Conservation (phyloP, 148 eudicot species). For the Selenicereus undatus region DNA sequence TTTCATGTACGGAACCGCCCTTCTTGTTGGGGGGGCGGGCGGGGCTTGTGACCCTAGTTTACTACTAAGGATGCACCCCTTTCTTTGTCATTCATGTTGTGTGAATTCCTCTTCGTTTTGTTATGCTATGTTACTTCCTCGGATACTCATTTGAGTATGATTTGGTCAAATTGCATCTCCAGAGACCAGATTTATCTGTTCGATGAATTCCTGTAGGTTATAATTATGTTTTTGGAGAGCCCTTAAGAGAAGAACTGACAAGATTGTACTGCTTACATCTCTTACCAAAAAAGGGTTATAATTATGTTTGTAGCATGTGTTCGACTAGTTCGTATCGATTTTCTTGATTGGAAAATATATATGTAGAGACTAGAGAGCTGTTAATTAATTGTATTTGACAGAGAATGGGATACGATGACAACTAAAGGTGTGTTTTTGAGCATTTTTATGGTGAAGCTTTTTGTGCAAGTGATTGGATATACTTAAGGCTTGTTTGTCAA, state of each 20-base stretch:
- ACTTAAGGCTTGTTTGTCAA: too few relatives aligned
- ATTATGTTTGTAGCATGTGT: not conserved
- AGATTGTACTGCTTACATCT: too few relatives aligned
- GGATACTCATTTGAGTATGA: not conserved
- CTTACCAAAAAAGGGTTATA: too few relatives aligned
- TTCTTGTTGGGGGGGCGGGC: too few relatives aligned
- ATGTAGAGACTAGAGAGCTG: too few relatives aligned
- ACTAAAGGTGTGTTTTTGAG: not conserved
- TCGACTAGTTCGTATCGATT: too few relatives aligned
- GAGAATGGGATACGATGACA: not conserved
- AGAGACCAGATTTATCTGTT: not conserved
- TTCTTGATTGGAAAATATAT: too few relatives aligned
- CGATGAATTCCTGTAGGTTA: not conserved
- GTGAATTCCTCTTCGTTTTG: slow-evolving; percentile 5
- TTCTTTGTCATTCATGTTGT: not conserved
- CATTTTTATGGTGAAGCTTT: not conserved
- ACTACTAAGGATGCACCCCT: not conserved
- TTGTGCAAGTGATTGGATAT: not conserved
- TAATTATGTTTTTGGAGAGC: too few relatives aligned
- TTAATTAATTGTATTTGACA: too few relatives aligned
- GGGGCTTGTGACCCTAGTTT: slow-evolving; percentile 17
- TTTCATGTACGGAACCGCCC: slow-evolving; percentile 32
- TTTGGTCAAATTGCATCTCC: not conserved
- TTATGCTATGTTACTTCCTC: not conserved
- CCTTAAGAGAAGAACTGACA: too few relatives aligned